A percentile compares a stretch with the other conserved stretches of the same genome.
phyloP scores from a whole-genome alignment of 768 basidiomycete genomes.

The Holtermannia corniformis region DNA sequence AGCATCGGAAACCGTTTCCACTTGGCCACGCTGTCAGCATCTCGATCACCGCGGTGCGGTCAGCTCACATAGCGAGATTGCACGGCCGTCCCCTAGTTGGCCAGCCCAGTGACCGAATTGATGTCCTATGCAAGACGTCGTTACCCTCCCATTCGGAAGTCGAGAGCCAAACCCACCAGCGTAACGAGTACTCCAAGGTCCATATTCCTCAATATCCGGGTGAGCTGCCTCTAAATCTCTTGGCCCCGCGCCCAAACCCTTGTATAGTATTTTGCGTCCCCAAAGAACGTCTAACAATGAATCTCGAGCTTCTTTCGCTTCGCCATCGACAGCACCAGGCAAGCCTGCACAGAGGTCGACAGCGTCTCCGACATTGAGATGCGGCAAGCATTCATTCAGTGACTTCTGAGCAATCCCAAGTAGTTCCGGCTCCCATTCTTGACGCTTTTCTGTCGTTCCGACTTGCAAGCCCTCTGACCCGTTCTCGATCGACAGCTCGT shows the following conservation, averaged over 20 bases:
- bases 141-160: constrained; percentile 67
- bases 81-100: constrained; percentile 90
- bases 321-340: constrained; percentile 33
- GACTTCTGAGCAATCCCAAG: constrained; percentile 63
- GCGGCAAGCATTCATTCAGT: constrained; percentile 67
- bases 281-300: constrained; percentile 73
- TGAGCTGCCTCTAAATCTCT: constrained; percentile 18
- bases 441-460: constrained; percentile 16
- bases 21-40: too few species aligned
- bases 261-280: constrained; percentile 58
- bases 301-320: constrained; percentile 45
- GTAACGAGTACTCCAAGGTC: constrained; percentile 82
- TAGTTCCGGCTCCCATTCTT: constrained; percentile 44
- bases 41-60: background rate
- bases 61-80: constrained; percentile 68
- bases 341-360: constrained; percentile 54
- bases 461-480: constrained; percentile 42
- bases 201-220: constrained; percentile 46
- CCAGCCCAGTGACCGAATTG: constrained; percentile 61
- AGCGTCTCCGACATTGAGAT: constrained; percentile 78
- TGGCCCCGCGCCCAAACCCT: constrained; percentile 32
- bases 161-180: constrained; percentile 48
- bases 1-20: constrained; percentile 64
- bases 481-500: constrained; percentile 51
- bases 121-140: constrained; percentile 19